These are phyloP conservation scores for Boletus patriciae DNA, from an alignment of 768 basidiomycete genomes.

Conservation along the genomic window DNA sequence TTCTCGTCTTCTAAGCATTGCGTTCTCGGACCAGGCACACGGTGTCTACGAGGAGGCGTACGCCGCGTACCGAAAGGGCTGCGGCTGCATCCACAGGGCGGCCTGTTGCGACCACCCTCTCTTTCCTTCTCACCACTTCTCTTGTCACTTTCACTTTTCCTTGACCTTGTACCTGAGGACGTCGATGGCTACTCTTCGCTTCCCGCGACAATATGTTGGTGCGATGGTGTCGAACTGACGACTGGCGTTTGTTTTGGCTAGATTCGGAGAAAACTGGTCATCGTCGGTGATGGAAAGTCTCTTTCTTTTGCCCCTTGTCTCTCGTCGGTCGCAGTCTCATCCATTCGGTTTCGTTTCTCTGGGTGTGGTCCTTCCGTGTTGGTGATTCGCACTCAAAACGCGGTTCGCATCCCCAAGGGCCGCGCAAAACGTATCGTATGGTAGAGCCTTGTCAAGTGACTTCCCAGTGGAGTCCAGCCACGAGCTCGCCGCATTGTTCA, in stretches of 20 bases:
- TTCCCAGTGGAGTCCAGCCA: background rate
- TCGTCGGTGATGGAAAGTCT: conserved; percentile 89
- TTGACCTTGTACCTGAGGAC: conserved; percentile 2
- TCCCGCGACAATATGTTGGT: background rate
- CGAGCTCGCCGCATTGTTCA: background rate
- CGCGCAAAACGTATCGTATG: conserved; percentile 13
- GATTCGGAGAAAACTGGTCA: conserved; percentile 94
- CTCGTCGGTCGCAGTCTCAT: too few relatives aligned
- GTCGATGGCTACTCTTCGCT: conserved; percentile 2
- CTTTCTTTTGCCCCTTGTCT: background rate
- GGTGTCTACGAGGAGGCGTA: too few relatives aligned
- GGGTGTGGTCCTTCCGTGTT: conserved; percentile 10
- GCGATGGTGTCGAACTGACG: background rate
- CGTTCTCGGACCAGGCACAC: background rate
- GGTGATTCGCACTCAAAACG: conserved; percentile 13
- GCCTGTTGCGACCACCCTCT: conserved; percentile 12
- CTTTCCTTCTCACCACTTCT: conserved; percentile 18
- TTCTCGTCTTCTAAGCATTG: background rate
- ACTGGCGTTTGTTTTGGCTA: conserved; percentile 29
- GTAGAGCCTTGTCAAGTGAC: background rate
- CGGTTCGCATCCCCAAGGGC: background rate
- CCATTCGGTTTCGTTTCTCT: too few relatives aligned
- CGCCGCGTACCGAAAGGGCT: conserved; percentile 20
- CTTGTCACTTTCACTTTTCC: background rate
- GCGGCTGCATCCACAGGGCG: conserved; percentile 26